Percentiles rank a stretch among this genome's conserved stretches.
These are phyloP conservation scores for Aureobasidium uvarum DNA, from an alignment of 2,329 filamentous ascomycete species.

Conservation along the genomic window DNA sequence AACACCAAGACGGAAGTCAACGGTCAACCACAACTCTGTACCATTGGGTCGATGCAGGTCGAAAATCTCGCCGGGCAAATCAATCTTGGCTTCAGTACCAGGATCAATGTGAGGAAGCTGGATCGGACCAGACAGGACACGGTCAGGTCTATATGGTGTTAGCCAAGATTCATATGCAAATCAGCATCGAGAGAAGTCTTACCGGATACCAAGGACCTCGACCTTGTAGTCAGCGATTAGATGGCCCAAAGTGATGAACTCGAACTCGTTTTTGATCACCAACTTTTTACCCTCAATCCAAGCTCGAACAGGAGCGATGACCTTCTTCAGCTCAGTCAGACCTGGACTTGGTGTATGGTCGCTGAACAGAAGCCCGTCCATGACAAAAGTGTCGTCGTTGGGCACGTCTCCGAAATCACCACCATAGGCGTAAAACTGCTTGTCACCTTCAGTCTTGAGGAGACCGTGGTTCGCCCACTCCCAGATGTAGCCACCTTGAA, in stretches of 20 bases:
- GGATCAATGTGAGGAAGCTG: slow-evolving; percentile 36
- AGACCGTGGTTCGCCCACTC: slow-evolving; percentile 50
- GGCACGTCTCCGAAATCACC: slow-evolving; percentile 46
- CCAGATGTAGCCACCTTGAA: slow-evolving; percentile 61
- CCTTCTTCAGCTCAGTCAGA: slow-evolving; percentile 47
- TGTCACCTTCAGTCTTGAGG: slow-evolving; percentile 41
- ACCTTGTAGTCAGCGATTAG: slow-evolving; percentile 24
- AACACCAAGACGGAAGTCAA: slow-evolving; percentile 48
- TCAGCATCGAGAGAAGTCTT: background rate
- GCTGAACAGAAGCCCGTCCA: slow-evolving; percentile 46
- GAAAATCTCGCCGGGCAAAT: slow-evolving; percentile 16
- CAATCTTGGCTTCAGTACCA: slow-evolving; percentile 4
- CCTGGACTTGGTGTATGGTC: slow-evolving; percentile 45
- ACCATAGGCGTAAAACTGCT: slow-evolving; percentile 46
- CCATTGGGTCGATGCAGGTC: slow-evolving; percentile 23
- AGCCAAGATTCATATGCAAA: background rate
- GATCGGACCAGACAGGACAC: slow-evolving; percentile 70
- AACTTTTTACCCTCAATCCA: slow-evolving; percentile 14
- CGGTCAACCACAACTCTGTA: slow-evolving; percentile 48
- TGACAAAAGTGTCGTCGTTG: slow-evolving; percentile 47
- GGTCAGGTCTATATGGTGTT: slow-evolving; percentile 59
- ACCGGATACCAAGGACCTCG: slow-evolving; percentile 3
- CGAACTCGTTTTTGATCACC: slow-evolving; percentile 38
- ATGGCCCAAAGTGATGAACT: slow-evolving; percentile 30
- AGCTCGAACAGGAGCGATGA: slow-evolving; percentile 43